These are phyloP conservation scores for Thecaphora frezii DNA, from an alignment of 1,284 basidiomycete species.

Conservation along the genomic window DNA sequence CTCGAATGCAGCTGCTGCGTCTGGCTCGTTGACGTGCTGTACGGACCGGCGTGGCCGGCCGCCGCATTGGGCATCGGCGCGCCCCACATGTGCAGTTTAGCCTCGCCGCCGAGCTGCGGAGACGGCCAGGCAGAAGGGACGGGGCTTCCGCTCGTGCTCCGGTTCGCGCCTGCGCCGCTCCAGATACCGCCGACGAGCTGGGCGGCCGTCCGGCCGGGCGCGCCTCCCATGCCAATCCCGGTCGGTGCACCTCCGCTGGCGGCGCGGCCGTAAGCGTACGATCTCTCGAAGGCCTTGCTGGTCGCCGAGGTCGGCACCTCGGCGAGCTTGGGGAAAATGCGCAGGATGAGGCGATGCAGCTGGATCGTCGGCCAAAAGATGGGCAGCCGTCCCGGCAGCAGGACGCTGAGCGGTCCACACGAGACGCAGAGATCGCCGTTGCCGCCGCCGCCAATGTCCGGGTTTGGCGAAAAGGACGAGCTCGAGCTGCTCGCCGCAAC, in stretches of 20 bases:
- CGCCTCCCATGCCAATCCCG: constrained; percentile 25
- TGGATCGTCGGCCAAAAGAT: constrained; percentile 54
- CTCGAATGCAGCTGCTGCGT: background rate
- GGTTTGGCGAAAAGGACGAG: constrained; percentile 15
- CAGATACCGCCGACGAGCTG: constrained; percentile 39
- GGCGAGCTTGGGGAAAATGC: constrained; percentile 12
- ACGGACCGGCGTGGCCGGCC: background rate
- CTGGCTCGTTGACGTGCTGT: background rate
- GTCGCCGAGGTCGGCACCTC: constrained; percentile 15
- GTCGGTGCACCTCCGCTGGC: constrained; percentile 12
- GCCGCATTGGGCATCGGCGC: too few relatives aligned
- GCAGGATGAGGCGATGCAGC: constrained; percentile 23
- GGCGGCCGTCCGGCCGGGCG: constrained; percentile 29
- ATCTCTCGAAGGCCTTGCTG: constrained; percentile 22
- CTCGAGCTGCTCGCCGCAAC: constrained; percentile 31
- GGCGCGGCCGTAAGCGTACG: constrained; percentile 14
- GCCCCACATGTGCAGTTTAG: too few relatives aligned
- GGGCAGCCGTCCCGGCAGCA: constrained; percentile 50
- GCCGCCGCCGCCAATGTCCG: constrained; percentile 12
- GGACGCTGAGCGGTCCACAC: constrained; percentile 28
- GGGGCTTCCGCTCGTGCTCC: background rate
- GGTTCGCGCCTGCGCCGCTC: background rate
- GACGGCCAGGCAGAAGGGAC: background rate
- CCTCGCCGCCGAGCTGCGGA: too few relatives aligned
- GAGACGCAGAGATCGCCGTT: constrained; percentile 1